Evolutionary conservation across 2,329 filamentous ascomycete species (phyloP).

Genomic region (Alternaria burnsii): DNA sequence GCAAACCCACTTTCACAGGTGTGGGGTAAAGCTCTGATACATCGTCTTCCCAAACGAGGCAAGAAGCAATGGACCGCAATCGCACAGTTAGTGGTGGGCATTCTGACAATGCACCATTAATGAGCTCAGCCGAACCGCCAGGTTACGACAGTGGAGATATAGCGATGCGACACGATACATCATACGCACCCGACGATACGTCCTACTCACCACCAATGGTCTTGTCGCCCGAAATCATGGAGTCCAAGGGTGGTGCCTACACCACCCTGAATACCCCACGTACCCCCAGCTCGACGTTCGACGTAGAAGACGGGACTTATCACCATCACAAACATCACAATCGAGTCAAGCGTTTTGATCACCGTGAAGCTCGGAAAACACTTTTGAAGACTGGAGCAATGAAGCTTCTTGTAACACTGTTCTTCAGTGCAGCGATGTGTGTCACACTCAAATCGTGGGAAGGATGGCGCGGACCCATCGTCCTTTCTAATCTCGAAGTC

Average conservation of each 20-base stretch:
- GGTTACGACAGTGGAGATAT: constrained; percentile 32
- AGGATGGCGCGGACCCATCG: constrained; percentile 32
- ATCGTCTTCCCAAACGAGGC: not conserved
- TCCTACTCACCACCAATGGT: constrained; percentile 25
- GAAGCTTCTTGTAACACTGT: constrained; percentile 39
- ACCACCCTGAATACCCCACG: constrained; percentile 16
- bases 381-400: constrained; percentile 38
- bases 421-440: constrained; percentile 43
- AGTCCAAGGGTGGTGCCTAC: constrained; percentile 30
- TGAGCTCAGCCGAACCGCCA: constrained; percentile 23
- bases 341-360: constrained; percentile 41
- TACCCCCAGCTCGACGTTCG: constrained; percentile 22
- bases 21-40: not conserved
- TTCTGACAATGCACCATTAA: constrained; percentile 19
- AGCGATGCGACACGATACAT: constrained; percentile 29
- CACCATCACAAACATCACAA: constrained; percentile 19
- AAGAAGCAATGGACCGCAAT: constrained; percentile 15
- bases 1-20: not conserved
- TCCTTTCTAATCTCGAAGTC: constrained; percentile 40
- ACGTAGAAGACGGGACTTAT: constrained; percentile 31
- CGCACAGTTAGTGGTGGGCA: constrained; percentile 10
- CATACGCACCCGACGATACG: constrained; percentile 24
- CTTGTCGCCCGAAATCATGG: constrained; percentile 21
- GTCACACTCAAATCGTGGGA: constrained; percentile 41
- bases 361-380: constrained; percentile 41